Conservation (phyloP, 257 asterid species). For the Solanum virginianum region DNA sequence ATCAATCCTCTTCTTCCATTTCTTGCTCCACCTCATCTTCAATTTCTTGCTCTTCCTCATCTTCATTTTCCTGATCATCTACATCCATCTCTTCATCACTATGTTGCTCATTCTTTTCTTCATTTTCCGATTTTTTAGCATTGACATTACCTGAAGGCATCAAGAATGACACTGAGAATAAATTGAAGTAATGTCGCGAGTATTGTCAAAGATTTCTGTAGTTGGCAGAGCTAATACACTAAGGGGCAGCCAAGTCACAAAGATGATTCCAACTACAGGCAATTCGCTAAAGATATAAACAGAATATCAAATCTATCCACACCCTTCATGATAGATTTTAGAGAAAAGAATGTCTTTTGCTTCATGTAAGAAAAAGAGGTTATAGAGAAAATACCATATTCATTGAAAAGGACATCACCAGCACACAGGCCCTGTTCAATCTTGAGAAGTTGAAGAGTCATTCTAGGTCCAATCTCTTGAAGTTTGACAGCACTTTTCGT, state of each 20-base stretch:
- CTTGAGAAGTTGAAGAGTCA: conserved; percentile 69
- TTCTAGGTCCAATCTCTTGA: conserved; percentile 89
- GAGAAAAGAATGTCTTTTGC: background rate
- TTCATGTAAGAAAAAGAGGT: background rate
- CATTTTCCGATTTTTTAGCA: background rate
- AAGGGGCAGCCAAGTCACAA: background rate
- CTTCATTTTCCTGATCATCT: background rate
- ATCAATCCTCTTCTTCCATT: background rate
- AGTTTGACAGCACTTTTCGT: conserved; percentile 85
- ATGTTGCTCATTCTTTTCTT: conserved; percentile 1
- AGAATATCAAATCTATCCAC: background rate
- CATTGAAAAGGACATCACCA: conserved; percentile 49
- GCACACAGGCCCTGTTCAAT: conserved; percentile 77
- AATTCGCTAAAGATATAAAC: background rate
- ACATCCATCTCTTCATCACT: background rate
- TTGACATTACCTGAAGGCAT: conserved; percentile 2
- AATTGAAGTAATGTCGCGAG: background rate
- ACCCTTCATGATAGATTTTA: background rate
- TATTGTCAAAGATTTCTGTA: background rate
- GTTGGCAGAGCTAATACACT: background rate
- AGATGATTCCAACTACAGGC: background rate
- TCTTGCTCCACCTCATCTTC: background rate
- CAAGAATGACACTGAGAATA: background rate
- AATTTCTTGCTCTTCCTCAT: background rate
- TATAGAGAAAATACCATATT: conserved; percentile 4